Percentiles rank a stretch among this genome's conserved stretches.
phyloP scores from a whole-genome alignment of 768 basidiomycete species.

The Macrolepiota dolichaula region DNA sequence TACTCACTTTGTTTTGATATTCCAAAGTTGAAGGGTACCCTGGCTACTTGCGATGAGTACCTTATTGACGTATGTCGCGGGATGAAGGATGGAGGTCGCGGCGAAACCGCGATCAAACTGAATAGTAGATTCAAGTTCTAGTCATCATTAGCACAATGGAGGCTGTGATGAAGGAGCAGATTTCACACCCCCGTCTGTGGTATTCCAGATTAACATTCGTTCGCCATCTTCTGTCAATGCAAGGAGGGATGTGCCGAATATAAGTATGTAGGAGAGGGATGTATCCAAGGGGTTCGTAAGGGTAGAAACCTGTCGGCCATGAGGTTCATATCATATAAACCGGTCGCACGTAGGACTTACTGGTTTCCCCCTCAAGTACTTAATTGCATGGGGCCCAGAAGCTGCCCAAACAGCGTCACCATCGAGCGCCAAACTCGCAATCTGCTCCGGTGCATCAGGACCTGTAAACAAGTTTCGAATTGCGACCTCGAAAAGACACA shows the following conservation, averaged over 20 bases:
- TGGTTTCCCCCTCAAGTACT: slow-evolving; percentile 88
- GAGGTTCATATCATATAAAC: not conserved
- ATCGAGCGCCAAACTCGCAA: slow-evolving; percentile 76
- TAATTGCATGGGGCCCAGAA: slow-evolving; percentile 62
- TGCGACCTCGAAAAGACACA: not conserved
- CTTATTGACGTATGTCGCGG: slow-evolving; percentile 96
- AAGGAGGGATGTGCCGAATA: slow-evolving; percentile 82
- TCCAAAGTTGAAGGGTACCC: slow-evolving; percentile 91
- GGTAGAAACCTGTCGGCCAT: slow-evolving; percentile 44
- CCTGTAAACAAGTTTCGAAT: slow-evolving; percentile 44
- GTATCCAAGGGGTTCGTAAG: slow-evolving; percentile 64
- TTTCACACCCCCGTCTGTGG: slow-evolving; percentile 50
- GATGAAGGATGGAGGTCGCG: slow-evolving; percentile 85
- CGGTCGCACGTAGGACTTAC: slow-evolving; percentile 30
- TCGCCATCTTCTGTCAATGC: slow-evolving; percentile 77
- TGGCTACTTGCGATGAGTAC: slow-evolving; percentile 79
- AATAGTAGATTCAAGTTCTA: slow-evolving; percentile 65
- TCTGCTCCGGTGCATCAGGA: slow-evolving; percentile 72
- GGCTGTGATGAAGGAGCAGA: not conserved
- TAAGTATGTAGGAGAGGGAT: slow-evolving; percentile 56
- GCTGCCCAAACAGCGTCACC: slow-evolving; percentile 85
- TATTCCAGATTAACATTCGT: slow-evolving; percentile 78
- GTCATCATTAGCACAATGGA: slow-evolving; percentile 8
- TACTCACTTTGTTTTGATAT: slow-evolving; percentile 75
- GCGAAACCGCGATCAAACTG: slow-evolving; percentile 82